phyloP scores from a whole-genome alignment of 805 yeast genomes.

The Saccharomyces mikatae region DNA sequence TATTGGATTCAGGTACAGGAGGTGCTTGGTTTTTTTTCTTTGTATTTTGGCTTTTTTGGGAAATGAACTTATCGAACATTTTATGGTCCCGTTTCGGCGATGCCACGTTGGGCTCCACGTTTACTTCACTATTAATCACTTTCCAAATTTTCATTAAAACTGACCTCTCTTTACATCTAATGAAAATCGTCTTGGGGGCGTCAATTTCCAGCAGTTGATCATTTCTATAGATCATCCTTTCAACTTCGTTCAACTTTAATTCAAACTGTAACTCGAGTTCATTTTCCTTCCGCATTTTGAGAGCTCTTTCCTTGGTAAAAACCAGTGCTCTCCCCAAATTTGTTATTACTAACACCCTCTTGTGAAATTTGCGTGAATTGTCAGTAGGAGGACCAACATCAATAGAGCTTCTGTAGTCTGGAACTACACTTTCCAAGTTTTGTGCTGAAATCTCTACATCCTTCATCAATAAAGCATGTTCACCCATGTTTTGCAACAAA shows the following conservation, averaged over 20 bases:
- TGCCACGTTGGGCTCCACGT: neutral
- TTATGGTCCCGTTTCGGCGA: neutral
- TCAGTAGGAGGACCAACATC: neutral
- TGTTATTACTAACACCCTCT: constrained; percentile 51
- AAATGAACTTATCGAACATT: neutral
- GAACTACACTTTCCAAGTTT: neutral
- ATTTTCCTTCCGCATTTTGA: neutral
- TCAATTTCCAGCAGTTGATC: neutral
- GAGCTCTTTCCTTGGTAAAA: constrained; percentile 35
- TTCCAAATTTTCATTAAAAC: neutral
- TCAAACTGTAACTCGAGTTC: neutral
- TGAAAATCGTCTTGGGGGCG: neutral
- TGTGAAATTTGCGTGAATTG: constrained; percentile 31
- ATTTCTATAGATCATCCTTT: neutral
- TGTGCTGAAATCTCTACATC: neutral
- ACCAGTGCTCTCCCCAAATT: constrained; percentile 55
- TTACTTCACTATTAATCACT: neutral
- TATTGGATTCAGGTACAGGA: constrained; percentile 27
- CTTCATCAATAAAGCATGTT: constrained; percentile 52
- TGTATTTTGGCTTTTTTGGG: constrained; percentile 5
- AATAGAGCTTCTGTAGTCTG: neutral
- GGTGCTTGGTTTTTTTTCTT: constrained; percentile 8
- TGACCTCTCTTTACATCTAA: neutral
- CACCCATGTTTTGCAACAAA: constrained; percentile 47
- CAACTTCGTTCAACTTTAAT: neutral